Evolutionary conservation across 805 yeast species (phyloP).

Genomic region (Schizosaccharomyces osmophilus): DNA sequence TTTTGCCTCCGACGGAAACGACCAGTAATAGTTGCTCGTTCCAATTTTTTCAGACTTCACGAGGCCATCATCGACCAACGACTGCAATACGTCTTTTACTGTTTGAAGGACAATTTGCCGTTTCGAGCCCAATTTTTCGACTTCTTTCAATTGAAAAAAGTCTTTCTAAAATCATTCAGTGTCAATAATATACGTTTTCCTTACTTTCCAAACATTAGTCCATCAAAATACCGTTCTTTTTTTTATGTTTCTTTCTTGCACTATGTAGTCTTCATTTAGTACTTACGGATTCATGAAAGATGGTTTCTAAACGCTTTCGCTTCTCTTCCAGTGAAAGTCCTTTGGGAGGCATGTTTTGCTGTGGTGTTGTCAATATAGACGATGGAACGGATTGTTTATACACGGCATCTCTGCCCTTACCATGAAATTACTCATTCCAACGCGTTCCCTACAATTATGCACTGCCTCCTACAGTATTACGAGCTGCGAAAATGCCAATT

Average conservation of each 20-base stretch:
- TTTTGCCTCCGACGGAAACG: constrained; percentile 8
- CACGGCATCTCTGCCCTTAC: too few species aligned
- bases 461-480: too few species aligned
- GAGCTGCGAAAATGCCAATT: too few species aligned
- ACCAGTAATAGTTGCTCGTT: constrained; percentile 16
- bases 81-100: constrained; percentile 25
- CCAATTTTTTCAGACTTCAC: constrained; percentile 34
- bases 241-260: too few species aligned
- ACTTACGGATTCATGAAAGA: constrained; percentile 1
- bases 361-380: too few species aligned
- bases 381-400: too few species aligned
- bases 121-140: constrained; percentile 23
- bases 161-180: constrained; percentile 3
- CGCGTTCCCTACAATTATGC: too few species aligned
- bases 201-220: not conserved
- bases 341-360: constrained; percentile 6
- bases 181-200: constrained; percentile 1
- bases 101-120: constrained; percentile 30
- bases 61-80: constrained; percentile 25
- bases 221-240: not conserved
- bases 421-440: too few species aligned
- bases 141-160: constrained; percentile 26
- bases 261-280: not conserved
- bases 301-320: constrained; percentile 1
- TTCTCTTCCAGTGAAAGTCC: constrained; percentile 9